Evolutionary conservation across 129 eudicot species (phyloP).

Genomic region (Silybum marianum): DNA sequence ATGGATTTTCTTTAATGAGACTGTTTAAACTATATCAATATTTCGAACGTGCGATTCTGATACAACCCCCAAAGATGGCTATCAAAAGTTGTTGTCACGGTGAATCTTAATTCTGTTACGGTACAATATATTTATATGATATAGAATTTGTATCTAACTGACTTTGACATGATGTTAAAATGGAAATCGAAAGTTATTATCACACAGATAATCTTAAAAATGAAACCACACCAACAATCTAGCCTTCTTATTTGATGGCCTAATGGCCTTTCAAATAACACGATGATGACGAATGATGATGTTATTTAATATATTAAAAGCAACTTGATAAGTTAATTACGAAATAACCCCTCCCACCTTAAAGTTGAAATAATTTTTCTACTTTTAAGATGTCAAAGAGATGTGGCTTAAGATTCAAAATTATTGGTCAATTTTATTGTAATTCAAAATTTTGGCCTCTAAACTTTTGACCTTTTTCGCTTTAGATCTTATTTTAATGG

Average conservation of each 20-base stretch:
- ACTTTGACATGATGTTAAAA: not conserved
- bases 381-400: constrained; percentile 2
- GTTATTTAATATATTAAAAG: not conserved
- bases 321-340: not conserved
- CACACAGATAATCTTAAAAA: not conserved
- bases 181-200: not conserved
- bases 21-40: not conserved
- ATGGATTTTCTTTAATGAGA: not conserved
- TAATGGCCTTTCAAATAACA: not conserved
- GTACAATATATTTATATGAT: not conserved
- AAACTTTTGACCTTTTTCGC: not conserved
- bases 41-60: not conserved
- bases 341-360: not conserved
- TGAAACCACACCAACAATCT: not conserved
- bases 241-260: not conserved
- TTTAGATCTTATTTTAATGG: not conserved
- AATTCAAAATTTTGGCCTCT: not conserved
- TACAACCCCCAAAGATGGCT: not conserved
- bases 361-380: not conserved
- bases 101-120: not conserved
- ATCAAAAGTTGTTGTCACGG: not conserved
- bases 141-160: not conserved
- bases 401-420: not conserved
- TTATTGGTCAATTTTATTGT: not conserved
- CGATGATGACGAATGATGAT: not conserved